phyloP scores from a whole-genome alignment of 2,329 filamentous ascomycete species.

The Fusarium nodosum region DNA sequence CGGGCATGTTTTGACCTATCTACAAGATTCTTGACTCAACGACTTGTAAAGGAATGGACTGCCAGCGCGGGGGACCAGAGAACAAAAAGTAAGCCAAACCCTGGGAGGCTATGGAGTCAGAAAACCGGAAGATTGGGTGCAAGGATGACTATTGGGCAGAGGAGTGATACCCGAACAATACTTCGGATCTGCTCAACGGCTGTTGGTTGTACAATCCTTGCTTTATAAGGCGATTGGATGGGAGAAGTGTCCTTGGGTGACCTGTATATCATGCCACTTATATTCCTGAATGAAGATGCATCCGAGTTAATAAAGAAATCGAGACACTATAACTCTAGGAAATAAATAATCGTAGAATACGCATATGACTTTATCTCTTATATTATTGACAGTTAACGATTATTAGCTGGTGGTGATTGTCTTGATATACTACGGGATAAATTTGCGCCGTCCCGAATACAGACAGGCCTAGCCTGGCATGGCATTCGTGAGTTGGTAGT shows the following conservation, averaged over 20 bases:
- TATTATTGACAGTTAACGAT: not conserved
- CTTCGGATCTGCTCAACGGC: not conserved
- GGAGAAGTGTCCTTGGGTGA: not conserved
- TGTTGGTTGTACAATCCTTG: not conserved
- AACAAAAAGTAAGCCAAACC: not conserved
- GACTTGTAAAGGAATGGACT: not conserved
- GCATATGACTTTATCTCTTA: not conserved
- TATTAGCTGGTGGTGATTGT: not conserved
- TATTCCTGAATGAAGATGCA: not conserved
- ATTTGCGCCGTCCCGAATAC: not conserved
- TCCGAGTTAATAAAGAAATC: no score
- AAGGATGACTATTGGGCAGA: no score
- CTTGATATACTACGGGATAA: not conserved
- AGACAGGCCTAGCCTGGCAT: not conserved
- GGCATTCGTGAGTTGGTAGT: not conserved
- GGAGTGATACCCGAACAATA: not conserved
- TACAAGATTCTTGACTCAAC: not conserved
- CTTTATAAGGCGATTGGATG: not conserved
- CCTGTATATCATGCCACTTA: not conserved
- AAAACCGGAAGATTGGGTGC: no score
- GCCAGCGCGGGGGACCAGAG: not conserved
- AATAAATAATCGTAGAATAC: not conserved
- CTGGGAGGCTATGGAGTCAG: not conserved
- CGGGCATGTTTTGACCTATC: not conserved
- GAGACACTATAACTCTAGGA: not conserved